Percentiles rank a stretch among this genome's conserved stretches.
Evolutionary conservation across 2,329 filamentous ascomycete genomes (phyloP).

Genomic region (Emmonsia crescens): DNA sequence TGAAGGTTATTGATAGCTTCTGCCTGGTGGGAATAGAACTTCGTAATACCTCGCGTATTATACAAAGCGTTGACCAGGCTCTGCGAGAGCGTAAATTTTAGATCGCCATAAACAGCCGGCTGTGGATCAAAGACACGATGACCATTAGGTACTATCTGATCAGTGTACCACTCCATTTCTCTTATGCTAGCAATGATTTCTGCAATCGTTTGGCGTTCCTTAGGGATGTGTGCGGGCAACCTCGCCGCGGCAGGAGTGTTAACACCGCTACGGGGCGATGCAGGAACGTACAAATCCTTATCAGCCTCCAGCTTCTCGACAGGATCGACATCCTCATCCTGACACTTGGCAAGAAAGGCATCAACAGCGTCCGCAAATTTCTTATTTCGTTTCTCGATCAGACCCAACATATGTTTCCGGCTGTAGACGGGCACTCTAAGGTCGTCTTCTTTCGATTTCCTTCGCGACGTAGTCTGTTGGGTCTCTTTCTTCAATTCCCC

Average conservation of each 20-base stretch:
- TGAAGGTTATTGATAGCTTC: constrained; percentile 85
- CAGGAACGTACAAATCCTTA: constrained; percentile 52
- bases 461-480: constrained; percentile 56
- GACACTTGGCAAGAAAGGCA: constrained; percentile 64
- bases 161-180: constrained; percentile 73
- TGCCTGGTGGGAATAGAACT: constrained; percentile 83
- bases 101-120: constrained; percentile 66
- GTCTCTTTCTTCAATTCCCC: constrained; percentile 80
- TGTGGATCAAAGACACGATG: constrained; percentile 86
- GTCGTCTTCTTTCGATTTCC: constrained; percentile 61
- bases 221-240: constrained; percentile 63
- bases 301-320: constrained; percentile 52
- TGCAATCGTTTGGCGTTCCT: constrained; percentile 65
- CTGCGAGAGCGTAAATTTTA: constrained; percentile 80
- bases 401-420: constrained; percentile 76
- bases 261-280: constrained; percentile 35
- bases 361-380: constrained; percentile 73
- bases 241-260: constrained; percentile 34
- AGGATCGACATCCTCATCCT: constrained; percentile 53
- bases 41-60: constrained; percentile 76
- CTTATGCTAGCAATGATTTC: constrained; percentile 82
- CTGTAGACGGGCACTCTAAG: constrained; percentile 87
- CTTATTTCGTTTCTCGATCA: constrained; percentile 81
- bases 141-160: constrained; percentile 86
- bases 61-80: constrained; percentile 91